These are phyloP conservation scores for Solanum piurae DNA, from an alignment of 257 asterid genomes.

Conservation along the genomic window DNA sequence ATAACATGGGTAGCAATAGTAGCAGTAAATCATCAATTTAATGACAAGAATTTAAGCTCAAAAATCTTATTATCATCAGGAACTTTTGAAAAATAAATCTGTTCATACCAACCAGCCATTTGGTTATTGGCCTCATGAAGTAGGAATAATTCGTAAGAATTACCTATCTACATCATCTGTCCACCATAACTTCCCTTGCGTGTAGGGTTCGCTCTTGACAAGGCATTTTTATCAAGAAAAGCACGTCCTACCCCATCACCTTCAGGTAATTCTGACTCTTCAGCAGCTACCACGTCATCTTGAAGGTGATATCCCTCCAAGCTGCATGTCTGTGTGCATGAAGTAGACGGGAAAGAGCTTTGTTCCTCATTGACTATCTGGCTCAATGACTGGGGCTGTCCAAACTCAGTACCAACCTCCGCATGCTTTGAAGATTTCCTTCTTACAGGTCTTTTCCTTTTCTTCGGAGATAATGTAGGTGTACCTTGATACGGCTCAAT, in stretches of 20 bases:
- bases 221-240: slow-evolving; percentile 39
- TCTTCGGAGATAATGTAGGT: slow-evolving; percentile 20
- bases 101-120: neutral
- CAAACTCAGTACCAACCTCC: slow-evolving; percentile 16
- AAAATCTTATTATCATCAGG: neutral
- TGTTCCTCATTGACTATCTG: slow-evolving; percentile 20
- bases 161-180: slow-evolving; percentile 90
- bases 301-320: slow-evolving; percentile 18
- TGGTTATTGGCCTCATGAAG: neutral
- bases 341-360: slow-evolving; percentile 14
- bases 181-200: slow-evolving; percentile 65
- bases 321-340: slow-evolving; percentile 19
- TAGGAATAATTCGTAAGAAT: slow-evolving; percentile 5
- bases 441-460: slow-evolving; percentile 37
- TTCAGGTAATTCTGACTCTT: slow-evolving; percentile 31
- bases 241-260: slow-evolving; percentile 25
- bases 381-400: slow-evolving; percentile 22
- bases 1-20: neutral
- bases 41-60: neutral
- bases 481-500: slow-evolving; percentile 19
- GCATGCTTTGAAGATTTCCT: slow-evolving; percentile 29
- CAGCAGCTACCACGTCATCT: slow-evolving; percentile 20
- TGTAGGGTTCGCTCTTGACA: slow-evolving; percentile 36
- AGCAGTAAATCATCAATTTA: neutral
- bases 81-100: neutral